Evolutionary conservation across 495 filamentous ascomycete species (phyloP).

Genomic region (Xylaria nigripes): DNA sequence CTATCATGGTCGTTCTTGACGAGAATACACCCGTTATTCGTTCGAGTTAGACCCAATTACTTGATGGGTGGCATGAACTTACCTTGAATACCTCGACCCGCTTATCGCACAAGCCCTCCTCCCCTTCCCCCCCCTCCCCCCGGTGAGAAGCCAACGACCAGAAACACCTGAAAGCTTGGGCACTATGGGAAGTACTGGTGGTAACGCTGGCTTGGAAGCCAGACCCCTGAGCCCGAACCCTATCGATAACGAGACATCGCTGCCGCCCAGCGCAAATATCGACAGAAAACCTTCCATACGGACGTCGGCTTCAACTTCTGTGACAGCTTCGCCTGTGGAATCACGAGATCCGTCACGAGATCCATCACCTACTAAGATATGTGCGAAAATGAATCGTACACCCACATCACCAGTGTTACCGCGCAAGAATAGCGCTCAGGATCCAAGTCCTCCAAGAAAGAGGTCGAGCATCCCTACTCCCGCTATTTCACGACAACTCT

Average conservation of each 20-base stretch:
- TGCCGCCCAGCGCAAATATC: constrained; percentile 22
- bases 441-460: constrained; percentile 57
- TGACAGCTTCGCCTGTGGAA: constrained; percentile 38
- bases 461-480: constrained; percentile 48
- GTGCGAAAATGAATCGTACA: constrained; percentile 17
- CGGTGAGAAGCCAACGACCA: constrained; percentile 4
- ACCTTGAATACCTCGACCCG: constrained; percentile 25
- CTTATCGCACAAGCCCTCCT: constrained; percentile 18
- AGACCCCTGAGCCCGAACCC: constrained; percentile 24
- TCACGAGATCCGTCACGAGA: constrained; percentile 50
- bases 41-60: constrained; percentile 24
- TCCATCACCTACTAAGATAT: constrained; percentile 37
- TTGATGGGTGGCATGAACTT: constrained; percentile 22
- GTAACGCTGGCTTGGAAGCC: constrained; percentile 22
- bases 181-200: constrained; percentile 20
- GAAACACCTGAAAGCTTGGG: constrained; percentile 11
- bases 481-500: constrained; percentile 52
- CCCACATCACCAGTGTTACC: constrained; percentile 37
- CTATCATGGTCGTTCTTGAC: constrained; percentile 27
- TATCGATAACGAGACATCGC: constrained; percentile 23
- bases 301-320: constrained; percentile 41
- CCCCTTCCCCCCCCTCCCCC: too few species aligned
- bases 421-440: constrained; percentile 60
- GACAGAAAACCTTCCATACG: constrained; percentile 30
- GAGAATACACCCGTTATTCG: constrained; percentile 18